These are phyloP conservation scores for Radiomyces spectabilis DNA, from an alignment of 192 early-diverging fungal species.

Conservation along the genomic window DNA sequence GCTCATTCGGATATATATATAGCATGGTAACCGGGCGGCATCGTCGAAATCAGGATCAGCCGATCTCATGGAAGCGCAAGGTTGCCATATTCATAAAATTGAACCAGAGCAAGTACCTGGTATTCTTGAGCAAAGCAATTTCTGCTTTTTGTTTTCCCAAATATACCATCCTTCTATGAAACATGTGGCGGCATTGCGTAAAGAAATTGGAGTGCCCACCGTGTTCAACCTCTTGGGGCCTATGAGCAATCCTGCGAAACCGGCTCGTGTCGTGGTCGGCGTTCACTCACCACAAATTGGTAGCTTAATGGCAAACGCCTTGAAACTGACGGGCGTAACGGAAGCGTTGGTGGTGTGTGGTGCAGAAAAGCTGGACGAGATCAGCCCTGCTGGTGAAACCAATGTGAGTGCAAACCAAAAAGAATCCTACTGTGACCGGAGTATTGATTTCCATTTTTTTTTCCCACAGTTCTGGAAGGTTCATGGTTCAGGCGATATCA, in stretches of 20 bases:
- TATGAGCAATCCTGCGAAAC: slow-evolving; percentile 81
- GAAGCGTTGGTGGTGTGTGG: slow-evolving; percentile 91
- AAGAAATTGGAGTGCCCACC: slow-evolving; percentile 87
- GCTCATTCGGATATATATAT: not conserved
- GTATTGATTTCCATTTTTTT: not conserved
- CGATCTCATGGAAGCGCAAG: slow-evolving; percentile 82
- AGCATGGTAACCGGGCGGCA: slow-evolving; percentile 91
- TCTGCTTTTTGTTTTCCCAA: slow-evolving; percentile 92
- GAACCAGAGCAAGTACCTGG: slow-evolving; percentile 55
- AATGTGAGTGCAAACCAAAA: slow-evolving; percentile 41
- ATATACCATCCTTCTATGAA: slow-evolving; percentile 90
- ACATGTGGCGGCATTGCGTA: slow-evolving; percentile 59
- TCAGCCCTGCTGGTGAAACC: slow-evolving; percentile 83
- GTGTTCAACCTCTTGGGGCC: slow-evolving; percentile 95
- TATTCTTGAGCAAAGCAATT: slow-evolving; percentile 57
- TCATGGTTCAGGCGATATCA: slow-evolving; percentile 49
- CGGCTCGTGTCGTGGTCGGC: slow-evolving; percentile 79
- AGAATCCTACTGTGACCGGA: not conserved
- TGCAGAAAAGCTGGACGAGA: slow-evolving; percentile 84
- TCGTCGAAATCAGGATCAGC: slow-evolving; percentile 91
- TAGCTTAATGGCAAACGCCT: slow-evolving; percentile 72
- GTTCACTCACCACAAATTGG: slow-evolving; percentile 81
- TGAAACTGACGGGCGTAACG: slow-evolving; percentile 69
- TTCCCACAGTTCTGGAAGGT: slow-evolving; percentile 65
- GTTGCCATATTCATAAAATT: slow-evolving; percentile 64